These are phyloP conservation scores for Colletotrichum sp. DNA, from an alignment of 2,329 filamentous ascomycete genomes.

Conservation along the genomic window DNA sequence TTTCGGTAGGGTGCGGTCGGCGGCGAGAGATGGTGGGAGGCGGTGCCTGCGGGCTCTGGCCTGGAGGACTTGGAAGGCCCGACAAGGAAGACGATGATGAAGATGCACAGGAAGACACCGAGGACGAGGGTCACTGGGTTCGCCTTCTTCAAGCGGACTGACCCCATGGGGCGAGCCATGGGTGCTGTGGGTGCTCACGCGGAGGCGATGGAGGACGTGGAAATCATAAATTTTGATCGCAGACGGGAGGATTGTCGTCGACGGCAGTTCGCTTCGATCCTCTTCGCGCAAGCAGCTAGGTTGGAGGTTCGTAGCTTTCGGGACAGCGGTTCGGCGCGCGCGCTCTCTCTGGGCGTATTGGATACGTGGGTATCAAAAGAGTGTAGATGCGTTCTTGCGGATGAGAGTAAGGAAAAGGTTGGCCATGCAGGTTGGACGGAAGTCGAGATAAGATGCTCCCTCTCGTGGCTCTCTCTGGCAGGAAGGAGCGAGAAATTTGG, in stretches of 20 bases:
- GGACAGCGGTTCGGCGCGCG: not conserved
- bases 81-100: slow-evolving; percentile 70
- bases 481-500: slow-evolving; percentile 17
- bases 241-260: not conserved
- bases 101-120: slow-evolving; percentile 73
- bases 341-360: not conserved
- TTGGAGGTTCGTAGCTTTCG: not conserved
- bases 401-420: not conserved
- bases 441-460: not conserved
- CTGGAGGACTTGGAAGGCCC: slow-evolving; percentile 55
- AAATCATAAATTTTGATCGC: slow-evolving; percentile 18
- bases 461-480: slow-evolving; percentile 6
- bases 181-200: slow-evolving; percentile 24
- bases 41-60: slow-evolving; percentile 50
- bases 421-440: not conserved
- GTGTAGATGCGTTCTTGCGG: not conserved
- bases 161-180: slow-evolving; percentile 65
- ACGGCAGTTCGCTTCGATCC: not conserved
- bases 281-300: not conserved
- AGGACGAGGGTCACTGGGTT: slow-evolving; percentile 79
- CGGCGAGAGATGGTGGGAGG: slow-evolving; percentile 48
- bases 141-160: slow-evolving; percentile 78
- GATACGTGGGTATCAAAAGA: not conserved
- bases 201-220: slow-evolving; percentile 23
- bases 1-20: slow-evolving; percentile 49